Evolutionary conservation across 495 filamentous ascomycete species (phyloP).

Genomic region (Cudoniella acicularis): DNA sequence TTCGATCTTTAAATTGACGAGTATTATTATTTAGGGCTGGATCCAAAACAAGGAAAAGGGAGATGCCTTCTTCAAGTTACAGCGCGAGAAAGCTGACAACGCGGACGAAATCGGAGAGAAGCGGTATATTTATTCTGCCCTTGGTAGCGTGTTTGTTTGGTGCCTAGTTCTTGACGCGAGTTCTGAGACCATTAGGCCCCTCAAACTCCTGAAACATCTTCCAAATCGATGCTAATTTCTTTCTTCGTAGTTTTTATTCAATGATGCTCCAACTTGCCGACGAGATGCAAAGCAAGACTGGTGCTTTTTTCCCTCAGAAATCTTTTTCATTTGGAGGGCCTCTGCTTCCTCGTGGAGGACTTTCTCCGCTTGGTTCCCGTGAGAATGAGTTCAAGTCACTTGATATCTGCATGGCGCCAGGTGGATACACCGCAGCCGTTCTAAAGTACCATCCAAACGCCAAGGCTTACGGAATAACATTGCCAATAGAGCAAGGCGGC

Average conservation of each 20-base stretch:
- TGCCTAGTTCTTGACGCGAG: too few species aligned
- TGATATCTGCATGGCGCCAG: slow-evolving; percentile 44
- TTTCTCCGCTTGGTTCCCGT: neutral
- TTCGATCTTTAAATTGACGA: too few species aligned
- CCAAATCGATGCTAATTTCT: too few species aligned
- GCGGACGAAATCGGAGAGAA: slow-evolving; percentile 7
- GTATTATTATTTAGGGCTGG: too few species aligned
- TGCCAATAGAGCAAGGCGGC: slow-evolving; percentile 38
- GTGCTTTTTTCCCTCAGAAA: slow-evolving; percentile 2
- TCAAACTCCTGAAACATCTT: too few species aligned
- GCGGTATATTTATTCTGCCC: too few species aligned
- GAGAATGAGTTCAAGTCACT: neutral
- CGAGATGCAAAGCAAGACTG: slow-evolving; percentile 27
- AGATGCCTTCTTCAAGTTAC: slow-evolving; percentile 36
- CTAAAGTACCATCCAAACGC: slow-evolving; percentile 36
- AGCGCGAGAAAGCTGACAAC: slow-evolving; percentile 35
- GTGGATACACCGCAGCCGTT: slow-evolving; percentile 40
- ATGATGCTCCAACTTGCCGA: slow-evolving; percentile 34
- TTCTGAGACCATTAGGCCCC: too few species aligned
- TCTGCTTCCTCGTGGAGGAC: neutral
- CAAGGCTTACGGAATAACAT: slow-evolving; percentile 36
- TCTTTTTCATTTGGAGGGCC: neutral
- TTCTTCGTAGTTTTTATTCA: slow-evolving; percentile 32
- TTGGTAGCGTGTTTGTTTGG: too few species aligned
- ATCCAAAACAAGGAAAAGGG: slow-evolving; percentile 22